Base-by-base conservation (phyloP, 2,329 filamentous ascomycete genomes). In the Diplodia mutila region DNA sequence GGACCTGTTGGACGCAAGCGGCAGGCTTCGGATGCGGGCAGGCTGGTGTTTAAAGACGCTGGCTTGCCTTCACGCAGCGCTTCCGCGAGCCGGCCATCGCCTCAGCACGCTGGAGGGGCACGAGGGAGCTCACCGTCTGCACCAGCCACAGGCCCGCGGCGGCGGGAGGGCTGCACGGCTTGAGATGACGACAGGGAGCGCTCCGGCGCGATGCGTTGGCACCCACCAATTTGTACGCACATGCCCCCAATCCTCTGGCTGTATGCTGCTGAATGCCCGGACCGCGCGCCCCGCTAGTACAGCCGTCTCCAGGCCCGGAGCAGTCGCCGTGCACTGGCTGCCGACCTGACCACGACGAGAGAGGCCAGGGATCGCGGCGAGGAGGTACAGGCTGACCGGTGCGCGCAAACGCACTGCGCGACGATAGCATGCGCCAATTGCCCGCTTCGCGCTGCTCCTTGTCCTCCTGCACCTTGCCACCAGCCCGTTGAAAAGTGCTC, bases 251-350 rank as follows among this genome's bases (percentile, higher is more conserved):
- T 63, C 42, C 49, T 46, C 42, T 46, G 42, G 42, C 42, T 63
- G 46, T 63, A 25, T 63, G 27, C 59, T 63, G 59, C 39, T 61
- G 57, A 49, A 61, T 48, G 57, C 57, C 57, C 57, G 57, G 57
- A 49, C 57, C 59, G 57, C 59, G 46, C 59, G 59, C 49, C 59
- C 59, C 59, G 46, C 59, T 63, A 63, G 59, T 21, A 63, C 59
- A 32, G 59, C 59, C 59, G 59, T 63, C 59, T 63, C 59, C 59
- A 63, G 42, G 59, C 59, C 46, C 59, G 59, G 59, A 63, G 59
- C 46, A 51, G 59, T 63, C 59, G 59, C 59, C 59, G 59, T 63
- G 59, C 59, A 51, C 59, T 63, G 59, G 59, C 59, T 61, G 57
- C 57, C 57, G 57, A 48, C 57, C 39, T 61, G 57, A 48, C 57